Percentiles rank a stretch among this genome's conserved stretches.
phyloP scores from a whole-genome alignment of 1,284 basidiomycete species.

The Coniferiporia weirii region DNA sequence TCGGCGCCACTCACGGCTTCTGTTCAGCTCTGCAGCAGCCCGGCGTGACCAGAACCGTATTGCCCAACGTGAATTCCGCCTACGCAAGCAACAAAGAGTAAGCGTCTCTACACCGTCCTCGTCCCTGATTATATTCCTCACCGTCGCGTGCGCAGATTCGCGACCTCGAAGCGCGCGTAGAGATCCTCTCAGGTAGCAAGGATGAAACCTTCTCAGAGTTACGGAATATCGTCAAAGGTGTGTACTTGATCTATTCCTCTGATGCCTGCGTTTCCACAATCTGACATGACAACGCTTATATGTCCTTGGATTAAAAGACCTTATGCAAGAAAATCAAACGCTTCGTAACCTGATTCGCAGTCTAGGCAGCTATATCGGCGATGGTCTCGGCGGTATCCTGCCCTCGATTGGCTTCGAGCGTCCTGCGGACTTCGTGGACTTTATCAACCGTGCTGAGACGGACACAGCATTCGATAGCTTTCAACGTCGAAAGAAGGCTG shows the following conservation, averaged over 20 bases:
- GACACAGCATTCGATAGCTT: constrained; percentile 90
- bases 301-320: constrained; percentile 40
- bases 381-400: constrained; percentile 73
- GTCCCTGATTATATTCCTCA: constrained; percentile 6
- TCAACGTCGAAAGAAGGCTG: constrained; percentile 52
- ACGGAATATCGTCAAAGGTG: constrained; percentile 75
- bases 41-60: constrained; percentile 88
- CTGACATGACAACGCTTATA: constrained; percentile 17
- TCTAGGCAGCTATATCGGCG: constrained; percentile 77
- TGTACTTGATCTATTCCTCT: constrained; percentile 18
- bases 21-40: constrained; percentile 72
- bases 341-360: constrained; percentile 73
- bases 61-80: constrained; percentile 87
- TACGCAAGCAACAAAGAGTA: constrained; percentile 83
- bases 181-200: constrained; percentile 83
- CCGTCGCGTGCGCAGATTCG: constrained; percentile 57
- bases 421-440: constrained; percentile 66
- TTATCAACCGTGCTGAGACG: constrained; percentile 79
- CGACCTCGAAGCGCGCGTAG: constrained; percentile 87
- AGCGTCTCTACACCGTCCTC: constrained; percentile 19
- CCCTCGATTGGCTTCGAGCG: constrained; percentile 75
- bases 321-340: constrained; percentile 85
- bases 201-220: constrained; percentile 83
- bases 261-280: background rate
- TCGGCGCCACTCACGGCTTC: constrained; percentile 29